Percentiles rank a stretch among this genome's conserved stretches.
Conservation (phyloP, 2,329 filamentous ascomycete species). For the Alternaria conjuncta region DNA sequence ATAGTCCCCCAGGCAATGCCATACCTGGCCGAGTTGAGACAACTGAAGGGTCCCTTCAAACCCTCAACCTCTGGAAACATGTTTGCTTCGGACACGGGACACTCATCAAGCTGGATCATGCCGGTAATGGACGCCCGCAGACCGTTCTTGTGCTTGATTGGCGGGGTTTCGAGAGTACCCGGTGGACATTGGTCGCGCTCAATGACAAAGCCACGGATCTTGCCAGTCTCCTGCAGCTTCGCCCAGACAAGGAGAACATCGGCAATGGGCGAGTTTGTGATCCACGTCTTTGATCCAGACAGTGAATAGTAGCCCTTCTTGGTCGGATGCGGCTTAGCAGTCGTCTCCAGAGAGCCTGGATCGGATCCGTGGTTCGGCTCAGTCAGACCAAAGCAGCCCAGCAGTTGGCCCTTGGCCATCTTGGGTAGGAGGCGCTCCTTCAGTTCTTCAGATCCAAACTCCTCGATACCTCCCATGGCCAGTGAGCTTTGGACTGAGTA, state of each 20-base stretch:
- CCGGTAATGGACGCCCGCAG: conserved; percentile 92
- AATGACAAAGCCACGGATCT: conserved; percentile 91
- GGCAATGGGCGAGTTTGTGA: conserved; percentile 90
- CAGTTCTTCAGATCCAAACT: conserved; percentile 84
- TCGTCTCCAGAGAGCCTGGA: conserved; percentile 88
- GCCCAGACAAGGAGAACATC: conserved; percentile 91
- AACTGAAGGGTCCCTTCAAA: conserved; percentile 86
- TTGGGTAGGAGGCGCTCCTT: conserved; percentile 83
- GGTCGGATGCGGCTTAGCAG: conserved; percentile 81
- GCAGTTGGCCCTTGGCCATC: conserved; percentile 80
- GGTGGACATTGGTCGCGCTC: conserved; percentile 84
- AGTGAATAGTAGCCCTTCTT: conserved; percentile 83
- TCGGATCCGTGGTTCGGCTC: conserved; percentile 94
- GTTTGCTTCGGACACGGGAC: conserved; percentile 85
- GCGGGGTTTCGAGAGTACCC: conserved; percentile 87
- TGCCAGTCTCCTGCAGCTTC: conserved; percentile 86
- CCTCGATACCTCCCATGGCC: conserved; percentile 91
- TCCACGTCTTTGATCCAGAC: conserved; percentile 90
- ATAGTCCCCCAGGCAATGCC: conserved; percentile 95
- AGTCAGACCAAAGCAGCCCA: conserved; percentile 88
- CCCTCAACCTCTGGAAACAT: conserved; percentile 94
- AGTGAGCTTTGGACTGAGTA: conserved; percentile 94
- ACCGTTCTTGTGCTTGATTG: conserved; percentile 94
- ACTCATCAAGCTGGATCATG: conserved; percentile 95
- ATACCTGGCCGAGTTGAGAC: conserved; percentile 90